phyloP scores from a whole-genome alignment of 2,329 filamentous ascomycete species.

The Aspergillus felis region DNA sequence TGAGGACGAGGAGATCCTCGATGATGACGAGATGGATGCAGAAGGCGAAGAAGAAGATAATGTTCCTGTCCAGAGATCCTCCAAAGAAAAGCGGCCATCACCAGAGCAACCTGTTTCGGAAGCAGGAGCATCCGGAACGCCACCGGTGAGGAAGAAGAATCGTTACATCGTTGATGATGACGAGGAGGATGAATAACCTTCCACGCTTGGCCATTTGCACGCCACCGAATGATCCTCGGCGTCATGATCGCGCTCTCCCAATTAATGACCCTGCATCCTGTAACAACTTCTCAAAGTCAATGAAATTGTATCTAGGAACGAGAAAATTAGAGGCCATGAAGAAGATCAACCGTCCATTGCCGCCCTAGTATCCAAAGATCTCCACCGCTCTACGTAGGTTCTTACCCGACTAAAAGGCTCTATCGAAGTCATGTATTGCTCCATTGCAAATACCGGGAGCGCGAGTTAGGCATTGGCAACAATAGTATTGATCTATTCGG shows the following conservation, averaged over 20 bases:
- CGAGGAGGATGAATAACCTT: conserved; percentile 39
- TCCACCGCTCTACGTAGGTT: background rate
- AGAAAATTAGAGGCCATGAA: background rate
- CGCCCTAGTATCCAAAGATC: background rate
- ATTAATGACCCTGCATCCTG: background rate
- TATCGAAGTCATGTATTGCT: background rate
- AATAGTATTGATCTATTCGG: background rate
- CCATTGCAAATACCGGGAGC: background rate
- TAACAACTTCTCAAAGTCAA: background rate
- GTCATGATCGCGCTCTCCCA: background rate
- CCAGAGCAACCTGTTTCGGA: conserved; percentile 17
- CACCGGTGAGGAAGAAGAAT: conserved; percentile 43
- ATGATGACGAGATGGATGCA: conserved; percentile 44
- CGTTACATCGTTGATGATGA: conserved; percentile 48
- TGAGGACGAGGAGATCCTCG: conserved; percentile 40
- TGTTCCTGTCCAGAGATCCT: conserved; percentile 22
- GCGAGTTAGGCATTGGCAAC: background rate
- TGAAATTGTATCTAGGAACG: background rate
- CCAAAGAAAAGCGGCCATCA: conserved; percentile 25
- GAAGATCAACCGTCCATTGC: background rate
- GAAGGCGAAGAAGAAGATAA: conserved; percentile 40
- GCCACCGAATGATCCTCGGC: background rate
- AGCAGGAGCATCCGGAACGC: conserved; percentile 26
- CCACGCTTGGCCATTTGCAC: background rate
- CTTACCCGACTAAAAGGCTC: background rate